Base-by-base conservation (phyloP, 352 stramenopile genomes). In the Globisporangium iwayamae region DNA sequence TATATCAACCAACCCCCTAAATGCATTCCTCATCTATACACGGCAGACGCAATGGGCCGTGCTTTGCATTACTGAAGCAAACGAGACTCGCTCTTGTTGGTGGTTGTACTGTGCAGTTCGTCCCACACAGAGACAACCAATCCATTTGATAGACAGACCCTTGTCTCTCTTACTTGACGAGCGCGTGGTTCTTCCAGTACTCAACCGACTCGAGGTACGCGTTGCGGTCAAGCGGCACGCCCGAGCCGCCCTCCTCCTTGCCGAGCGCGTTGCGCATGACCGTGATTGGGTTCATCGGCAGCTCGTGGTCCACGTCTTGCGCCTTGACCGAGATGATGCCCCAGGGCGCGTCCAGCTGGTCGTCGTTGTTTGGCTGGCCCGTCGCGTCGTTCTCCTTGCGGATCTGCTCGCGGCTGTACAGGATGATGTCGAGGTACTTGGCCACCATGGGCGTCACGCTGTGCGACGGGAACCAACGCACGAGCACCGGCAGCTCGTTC, bases 381-480 rank as follows among this genome's bases (percentile, higher is more conserved):
- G 85, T 91, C 16, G 92, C 93, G 22, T 76, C 87, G 73, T 98
- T 98, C 72, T 98, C 93, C 64, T 98, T 98, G 59, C 84, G 75
- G 66, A 99, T 99, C 83, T 99, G 97, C 65, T 99, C 96, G 53
- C 97, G 85, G 59, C 93, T 98, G 86, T 99, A 99, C 13, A 99
- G 75, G 67, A 99, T 99, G 59, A 99, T 89, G 82, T 99, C 97
- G 38, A 99, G 72, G 74, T 96, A 98, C 70, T 98, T 96, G 58
- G 96, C 94, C n/a, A 89, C 76, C 28, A 66, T 78, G 1, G 91
- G 79, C 20, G 81, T 93, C 55, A 98, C 82, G 47, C 90, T 90
- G 72, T 98, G 90, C 34, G 83, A 84, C 54, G 94, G 91, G 75
- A 99, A 99, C 86, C 86, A 97, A 58, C 90, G 86, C 22, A 83